Evolutionary conservation across 169 alveolate species (phyloP).

Genomic region (Eimeria zaria): DNA sequence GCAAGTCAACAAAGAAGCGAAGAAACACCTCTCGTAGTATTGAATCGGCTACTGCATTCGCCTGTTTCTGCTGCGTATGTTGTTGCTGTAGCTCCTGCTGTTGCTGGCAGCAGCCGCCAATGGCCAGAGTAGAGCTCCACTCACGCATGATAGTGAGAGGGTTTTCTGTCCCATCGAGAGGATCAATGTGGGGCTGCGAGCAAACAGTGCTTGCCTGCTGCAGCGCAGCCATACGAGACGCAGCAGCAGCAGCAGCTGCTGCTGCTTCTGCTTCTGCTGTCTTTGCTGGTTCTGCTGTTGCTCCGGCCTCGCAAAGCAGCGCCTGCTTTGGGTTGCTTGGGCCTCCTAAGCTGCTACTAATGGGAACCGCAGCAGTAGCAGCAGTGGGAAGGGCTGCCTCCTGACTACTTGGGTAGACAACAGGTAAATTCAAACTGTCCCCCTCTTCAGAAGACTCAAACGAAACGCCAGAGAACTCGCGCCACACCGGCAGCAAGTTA

Average conservation of each 20-base stretch:
- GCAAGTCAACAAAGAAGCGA: constrained; percentile 56
- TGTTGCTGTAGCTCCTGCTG: constrained; percentile 44
- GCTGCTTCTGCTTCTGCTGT: constrained; percentile 40
- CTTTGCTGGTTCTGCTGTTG: constrained; percentile 6
- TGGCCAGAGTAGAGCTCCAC: constrained; percentile 46
- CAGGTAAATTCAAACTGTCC: not conserved
- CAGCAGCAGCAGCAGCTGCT: constrained; percentile 50
- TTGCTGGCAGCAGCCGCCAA: constrained; percentile 48
- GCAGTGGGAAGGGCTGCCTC: not conserved
- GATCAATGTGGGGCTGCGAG: constrained; percentile 11
- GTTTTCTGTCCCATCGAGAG: constrained; percentile 46
- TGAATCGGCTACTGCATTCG: constrained; percentile 35
- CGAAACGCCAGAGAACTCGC: constrained; percentile 65
- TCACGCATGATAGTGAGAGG: constrained; percentile 20
- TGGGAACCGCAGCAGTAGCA: constrained; percentile 7
- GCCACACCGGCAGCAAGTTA: constrained; percentile 67
- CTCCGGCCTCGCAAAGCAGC: not conserved
- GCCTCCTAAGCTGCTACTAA: not conserved
- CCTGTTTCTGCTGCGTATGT: constrained; percentile 26
- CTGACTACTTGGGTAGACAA: not conserved
- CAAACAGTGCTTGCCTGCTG: constrained; percentile 57
- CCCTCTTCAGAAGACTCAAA: constrained; percentile 73
- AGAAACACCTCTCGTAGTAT: constrained; percentile 42
- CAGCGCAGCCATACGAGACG: constrained; percentile 29
- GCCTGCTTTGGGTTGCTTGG: not conserved